Evolutionary conservation across 2,329 filamentous ascomycete species (phyloP).

Genomic region (Teratosphaeria epicoccoides): DNA sequence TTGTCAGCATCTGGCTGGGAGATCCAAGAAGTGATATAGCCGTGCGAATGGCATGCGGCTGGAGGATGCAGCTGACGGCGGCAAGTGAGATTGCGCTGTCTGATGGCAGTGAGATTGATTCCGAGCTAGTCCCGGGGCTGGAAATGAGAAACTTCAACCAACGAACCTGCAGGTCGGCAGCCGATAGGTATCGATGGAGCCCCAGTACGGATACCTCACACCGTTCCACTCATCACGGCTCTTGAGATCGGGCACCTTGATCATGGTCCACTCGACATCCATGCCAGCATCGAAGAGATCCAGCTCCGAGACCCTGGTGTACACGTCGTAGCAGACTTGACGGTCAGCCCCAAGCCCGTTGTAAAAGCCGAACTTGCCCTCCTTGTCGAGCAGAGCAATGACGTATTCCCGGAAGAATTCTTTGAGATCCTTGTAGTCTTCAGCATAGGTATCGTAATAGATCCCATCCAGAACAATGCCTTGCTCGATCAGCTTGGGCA

Average conservation of each 20-base stretch:
- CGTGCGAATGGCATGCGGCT: conserved; percentile 13
- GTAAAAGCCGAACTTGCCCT: conserved; percentile 51
- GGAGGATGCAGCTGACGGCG: conserved; percentile 9
- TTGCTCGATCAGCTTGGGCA: conserved; percentile 35
- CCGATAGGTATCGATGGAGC: conserved; percentile 59
- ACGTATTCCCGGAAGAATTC: conserved; percentile 83
- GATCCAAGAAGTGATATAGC: conserved; percentile 6
- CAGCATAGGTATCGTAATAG: conserved; percentile 96
- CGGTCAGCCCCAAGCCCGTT: conserved; percentile 81
- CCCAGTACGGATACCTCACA: conserved; percentile 82
- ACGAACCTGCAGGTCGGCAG: conserved; percentile 67
- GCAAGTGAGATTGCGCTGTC: not conserved
- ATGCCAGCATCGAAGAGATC: conserved; percentile 81
- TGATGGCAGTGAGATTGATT: not conserved
- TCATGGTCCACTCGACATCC: conserved; percentile 75
- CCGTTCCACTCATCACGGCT: conserved; percentile 75
- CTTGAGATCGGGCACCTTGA: conserved; percentile 62
- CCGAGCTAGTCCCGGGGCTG: too few relatives aligned
- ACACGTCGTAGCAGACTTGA: conserved; percentile 90
- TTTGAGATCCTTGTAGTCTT: conserved; percentile 77
- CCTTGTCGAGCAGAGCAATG: conserved; percentile 60
- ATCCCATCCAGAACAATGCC: conserved; percentile 43
- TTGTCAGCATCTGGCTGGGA: too few relatives aligned
- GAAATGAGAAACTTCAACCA: conserved; percentile 47
- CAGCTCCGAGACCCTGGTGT: conserved; percentile 83